Conservation (phyloP, 140 eudicot genomes). For the Stevia rebaudiana region DNA sequence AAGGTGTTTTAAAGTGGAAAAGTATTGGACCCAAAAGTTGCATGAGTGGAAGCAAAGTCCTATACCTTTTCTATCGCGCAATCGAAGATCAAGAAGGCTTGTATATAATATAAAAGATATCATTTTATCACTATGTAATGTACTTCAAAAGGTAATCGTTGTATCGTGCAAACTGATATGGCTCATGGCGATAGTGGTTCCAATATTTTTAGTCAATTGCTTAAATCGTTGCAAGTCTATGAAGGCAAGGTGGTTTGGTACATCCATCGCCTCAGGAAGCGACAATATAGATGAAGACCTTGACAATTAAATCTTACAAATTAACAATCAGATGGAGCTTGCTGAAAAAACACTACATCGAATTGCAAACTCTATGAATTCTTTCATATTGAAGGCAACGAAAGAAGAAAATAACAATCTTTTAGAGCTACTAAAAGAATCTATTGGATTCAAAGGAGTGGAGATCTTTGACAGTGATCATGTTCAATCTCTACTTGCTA, state of each 20-base stretch:
- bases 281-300: slow-evolving; percentile 3
- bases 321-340: slow-evolving; percentile 29
- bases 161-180: slow-evolving; percentile 15
- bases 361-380: slow-evolving; percentile 19
- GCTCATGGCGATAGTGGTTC: background rate
- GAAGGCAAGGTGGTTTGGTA: background rate
- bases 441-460: slow-evolving; percentile 27
- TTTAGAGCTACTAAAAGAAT: slow-evolving; percentile 17
- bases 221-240: background rate
- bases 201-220: background rate
- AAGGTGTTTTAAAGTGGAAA: slow-evolving; percentile 5
- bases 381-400: slow-evolving; percentile 7
- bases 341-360: slow-evolving; percentile 4
- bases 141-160: slow-evolving; percentile 1
- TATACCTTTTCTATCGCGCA: background rate
- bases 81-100: background rate
- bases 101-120: background rate
- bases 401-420: slow-evolving; percentile 15
- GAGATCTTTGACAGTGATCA: slow-evolving; percentile 14
- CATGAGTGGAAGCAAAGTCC: slow-evolving; percentile 16
- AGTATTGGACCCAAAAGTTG: slow-evolving; percentile 19
- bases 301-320: slow-evolving; percentile 1
- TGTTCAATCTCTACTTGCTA: slow-evolving; percentile 8
- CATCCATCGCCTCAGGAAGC: background rate
- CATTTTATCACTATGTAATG: slow-evolving; percentile 9